Base-by-base conservation (phyloP, 208 protist genomes). In the Trypanosoma avium region DNA sequence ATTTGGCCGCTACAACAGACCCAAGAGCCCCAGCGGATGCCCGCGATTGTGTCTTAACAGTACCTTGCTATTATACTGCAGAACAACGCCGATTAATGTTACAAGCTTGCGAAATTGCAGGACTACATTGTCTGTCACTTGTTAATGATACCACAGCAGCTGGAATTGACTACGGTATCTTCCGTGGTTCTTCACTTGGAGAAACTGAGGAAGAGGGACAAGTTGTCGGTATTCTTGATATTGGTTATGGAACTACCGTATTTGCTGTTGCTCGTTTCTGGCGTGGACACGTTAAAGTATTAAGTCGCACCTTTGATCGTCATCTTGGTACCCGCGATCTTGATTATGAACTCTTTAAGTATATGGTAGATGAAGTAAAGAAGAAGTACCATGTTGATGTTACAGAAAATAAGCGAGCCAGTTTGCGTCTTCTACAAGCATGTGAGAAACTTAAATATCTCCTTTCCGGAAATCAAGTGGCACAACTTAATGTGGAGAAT, bases 371-470 rank as follows among this genome's bases (percentile, higher is more conserved):
- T 21, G 79, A 90, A 74, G 84, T 96, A 40, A 74, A 92, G 80
- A 70, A 63, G 21, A 89, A 93, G 75, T 96, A 97, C 73, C 78
- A 89, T 59, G 81, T 97, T 10, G 92, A 97, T 66, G 90, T 96
- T 10, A 80, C 49, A 15, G 73, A 72, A 47, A 92, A 97, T 76
- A 83, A 80, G 72, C 90, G 87, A 15, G 83, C 86, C n/a, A 68
- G 71, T 15, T 56, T 96, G 49, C 88, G 93, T 17, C 75, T 97
- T 48, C 64, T 95, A 43, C 79, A 86, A 71, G 85, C 72, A 22
- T 95, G 86, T 61, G 90, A 97, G 68, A 79, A 82, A 24, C 68
- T 97, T n/a, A 97, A 93, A 74, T 94, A 93, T 69, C 84, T 93
- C 32, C 81, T 97, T 26, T 97, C 90, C 40, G 92, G 85, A 42